phyloP scores from a whole-genome alignment of 139 green algal species.

The Tetraselmis striata region DNA sequence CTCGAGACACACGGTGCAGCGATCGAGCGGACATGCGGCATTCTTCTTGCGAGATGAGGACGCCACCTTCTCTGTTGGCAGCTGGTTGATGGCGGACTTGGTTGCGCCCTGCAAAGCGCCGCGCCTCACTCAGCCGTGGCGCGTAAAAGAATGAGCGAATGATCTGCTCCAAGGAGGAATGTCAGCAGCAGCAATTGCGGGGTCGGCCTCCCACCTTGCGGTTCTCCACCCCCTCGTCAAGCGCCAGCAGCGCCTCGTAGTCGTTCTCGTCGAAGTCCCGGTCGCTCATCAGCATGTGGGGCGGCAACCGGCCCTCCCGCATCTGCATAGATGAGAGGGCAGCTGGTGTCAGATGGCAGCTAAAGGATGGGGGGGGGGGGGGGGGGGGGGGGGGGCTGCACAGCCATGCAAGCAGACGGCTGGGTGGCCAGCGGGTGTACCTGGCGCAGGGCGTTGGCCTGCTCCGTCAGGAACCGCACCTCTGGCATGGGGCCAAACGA shows the following conservation, averaged over 20 bases:
- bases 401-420: too few species aligned
- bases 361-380: neutral
- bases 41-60: neutral
- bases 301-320: slow-evolving; percentile 14
- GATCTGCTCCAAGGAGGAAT: too few species aligned
- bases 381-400: too few species aligned
- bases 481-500: neutral
- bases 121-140: too few species aligned
- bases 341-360: too few species aligned
- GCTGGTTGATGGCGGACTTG: slow-evolving; percentile 13
- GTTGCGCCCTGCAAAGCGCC: slow-evolving; percentile 10
- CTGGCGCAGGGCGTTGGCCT: neutral
- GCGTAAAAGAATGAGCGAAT: too few species aligned
- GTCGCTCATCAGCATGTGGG: slow-evolving; percentile 25
- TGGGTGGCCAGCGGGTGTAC: too few species aligned
- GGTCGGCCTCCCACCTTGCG: slow-evolving; percentile 25
- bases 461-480: neutral
- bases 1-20: slow-evolving; percentile 34
- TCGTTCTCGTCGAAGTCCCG: slow-evolving; percentile 32
- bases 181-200: too few species aligned
- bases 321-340: too few species aligned
- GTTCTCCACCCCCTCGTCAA: slow-evolving; percentile 26
- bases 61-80: slow-evolving; percentile 10
- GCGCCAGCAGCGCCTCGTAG: slow-evolving; percentile 33
- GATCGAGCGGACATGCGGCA: neutral